These are phyloP conservation scores for Colletotrichum higginsianum DNA, from an alignment of 2,329 filamentous ascomycete genomes.

Conservation along the genomic window DNA sequence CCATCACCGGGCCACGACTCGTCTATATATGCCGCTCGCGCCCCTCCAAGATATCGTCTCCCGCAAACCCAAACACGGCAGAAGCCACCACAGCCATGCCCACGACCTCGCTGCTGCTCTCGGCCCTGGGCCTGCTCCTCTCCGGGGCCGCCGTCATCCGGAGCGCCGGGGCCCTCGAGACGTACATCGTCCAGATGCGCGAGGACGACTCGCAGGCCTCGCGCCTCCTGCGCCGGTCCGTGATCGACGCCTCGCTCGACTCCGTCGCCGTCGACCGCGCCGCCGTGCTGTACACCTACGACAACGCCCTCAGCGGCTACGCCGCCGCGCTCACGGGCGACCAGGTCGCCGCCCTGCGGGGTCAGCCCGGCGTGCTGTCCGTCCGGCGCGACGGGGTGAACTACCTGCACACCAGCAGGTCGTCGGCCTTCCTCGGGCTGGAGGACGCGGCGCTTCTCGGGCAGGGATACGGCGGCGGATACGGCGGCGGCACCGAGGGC, in stretches of 20 bases:
- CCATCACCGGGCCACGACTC: too few relatives aligned
- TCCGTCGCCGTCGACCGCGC: conserved; percentile 14
- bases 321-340: conserved; percentile 34
- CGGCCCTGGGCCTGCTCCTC: conserved; percentile 12
- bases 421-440: conserved; percentile 35
- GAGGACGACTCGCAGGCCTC: background rate
- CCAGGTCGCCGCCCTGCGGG: conserved; percentile 25
- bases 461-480: background rate
- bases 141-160: background rate
- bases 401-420: conserved; percentile 32
- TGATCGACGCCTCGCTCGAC: conserved; percentile 8
- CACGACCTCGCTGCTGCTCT: background rate
- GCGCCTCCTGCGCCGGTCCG: conserved; percentile 5
- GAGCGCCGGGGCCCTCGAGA: conserved; percentile 2
- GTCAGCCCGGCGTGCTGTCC: conserved; percentile 27
- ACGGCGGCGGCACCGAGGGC: background rate
- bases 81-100: background rate
- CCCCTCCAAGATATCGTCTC: background rate
- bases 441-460: conserved; percentile 20
- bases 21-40: background rate
- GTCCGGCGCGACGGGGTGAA: conserved; percentile 26
- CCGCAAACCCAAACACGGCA: background rate
- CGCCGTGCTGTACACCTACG: conserved; percentile 36
- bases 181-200: conserved; percentile 25
- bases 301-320: conserved; percentile 34